Base-by-base conservation (phyloP, 192 early-diverging fungal genomes). In the Backusella macrospora region DNA sequence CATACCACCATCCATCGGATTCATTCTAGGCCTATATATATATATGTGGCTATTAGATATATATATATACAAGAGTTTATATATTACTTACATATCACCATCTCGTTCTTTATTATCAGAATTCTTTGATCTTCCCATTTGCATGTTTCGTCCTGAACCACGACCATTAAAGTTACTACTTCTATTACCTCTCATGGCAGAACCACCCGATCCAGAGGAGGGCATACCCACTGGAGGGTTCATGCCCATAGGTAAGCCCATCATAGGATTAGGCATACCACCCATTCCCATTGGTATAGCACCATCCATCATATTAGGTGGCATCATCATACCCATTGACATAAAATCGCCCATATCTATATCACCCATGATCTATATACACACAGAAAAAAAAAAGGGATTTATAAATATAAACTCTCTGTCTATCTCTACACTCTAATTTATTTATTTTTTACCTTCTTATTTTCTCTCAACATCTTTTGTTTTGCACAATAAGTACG, bases 401-500 rank as follows among this genome's bases (percentile, higher is more conserved):
- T 6, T 59, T 0, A 44, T 38, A 14, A n/a, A n/a, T n/a, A n/a
- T n/a, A n/a, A n/a, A n/a, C 13, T n/a, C 23, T 34, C 4, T 6
- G 15, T 15, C 7, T 18, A 14, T n/a, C 42, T 45, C 6, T 65
- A n/a, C n/a, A n/a, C 6, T 65, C 15, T 59, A 8, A 59, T 34
- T 46, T 16, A 38, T 43, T 0, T 0, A 18, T 68, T 37, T 6
- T 14, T 65, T 38, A 55, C 72, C 76, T 49, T 79, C 68, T 80
- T 77, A 13, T 96, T 91, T 13, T 94, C 90, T 15, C 97, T 87
- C 67, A 96, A 72, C 75, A 89, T 86, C 80, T 93, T 95, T 85
- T 99, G 97, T 83, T 96, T 97, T n/a, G 87, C 82, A 74, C 92
- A 94, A 81, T 99, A 99, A 9, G 91, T 85, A 75, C 93, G 89